These are phyloP conservation scores for Plasmodium berghei DNA, from an alignment of 169 alveolate species.

Conservation along the genomic window DNA sequence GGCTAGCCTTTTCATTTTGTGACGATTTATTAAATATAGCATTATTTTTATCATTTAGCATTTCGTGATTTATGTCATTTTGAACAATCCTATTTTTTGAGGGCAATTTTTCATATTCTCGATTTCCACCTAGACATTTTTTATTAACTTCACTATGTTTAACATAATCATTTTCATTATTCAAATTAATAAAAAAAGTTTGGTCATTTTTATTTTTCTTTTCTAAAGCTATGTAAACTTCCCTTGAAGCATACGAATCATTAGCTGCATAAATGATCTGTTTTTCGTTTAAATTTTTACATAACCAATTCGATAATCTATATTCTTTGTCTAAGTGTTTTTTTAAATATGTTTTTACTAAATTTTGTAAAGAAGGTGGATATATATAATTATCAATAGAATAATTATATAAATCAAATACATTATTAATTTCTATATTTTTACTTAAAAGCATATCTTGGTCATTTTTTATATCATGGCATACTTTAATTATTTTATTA, in stretches of 20 bases:
- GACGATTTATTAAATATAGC: too few species aligned
- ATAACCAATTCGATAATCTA: conserved; percentile 54
- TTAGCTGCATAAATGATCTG: conserved; percentile 67
- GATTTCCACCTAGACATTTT: not conserved
- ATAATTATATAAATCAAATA: conserved; percentile 61
- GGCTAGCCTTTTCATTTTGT: too few species aligned
- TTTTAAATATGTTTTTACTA: conserved; percentile 49
- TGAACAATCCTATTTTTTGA: not conserved
- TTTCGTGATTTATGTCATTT: not conserved
- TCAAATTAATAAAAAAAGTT: not conserved
- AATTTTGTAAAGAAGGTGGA: conserved; percentile 63
- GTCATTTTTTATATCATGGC: conserved; percentile 68
- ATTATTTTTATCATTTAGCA: not conserved
- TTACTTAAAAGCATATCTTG: conserved; percentile 33
- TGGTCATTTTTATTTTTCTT: conserved; percentile 1
- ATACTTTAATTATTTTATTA: conserved; percentile 36
- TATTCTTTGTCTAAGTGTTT: conserved; percentile 29
- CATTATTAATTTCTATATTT: conserved; percentile 45
- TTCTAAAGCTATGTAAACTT: conserved; percentile 39
- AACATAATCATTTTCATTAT: not conserved
- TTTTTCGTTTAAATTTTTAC: conserved; percentile 16
- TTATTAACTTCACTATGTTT: not conserved
- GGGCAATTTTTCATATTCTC: not conserved
- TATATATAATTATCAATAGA: conserved; percentile 44
- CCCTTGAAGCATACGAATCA: conserved; percentile 71